Evolutionary conservation across 176 grass and related monocot genomes (phyloP), one percentile per base, ranked within the genome.

Genomic region (Carex littledalei): DNA sequence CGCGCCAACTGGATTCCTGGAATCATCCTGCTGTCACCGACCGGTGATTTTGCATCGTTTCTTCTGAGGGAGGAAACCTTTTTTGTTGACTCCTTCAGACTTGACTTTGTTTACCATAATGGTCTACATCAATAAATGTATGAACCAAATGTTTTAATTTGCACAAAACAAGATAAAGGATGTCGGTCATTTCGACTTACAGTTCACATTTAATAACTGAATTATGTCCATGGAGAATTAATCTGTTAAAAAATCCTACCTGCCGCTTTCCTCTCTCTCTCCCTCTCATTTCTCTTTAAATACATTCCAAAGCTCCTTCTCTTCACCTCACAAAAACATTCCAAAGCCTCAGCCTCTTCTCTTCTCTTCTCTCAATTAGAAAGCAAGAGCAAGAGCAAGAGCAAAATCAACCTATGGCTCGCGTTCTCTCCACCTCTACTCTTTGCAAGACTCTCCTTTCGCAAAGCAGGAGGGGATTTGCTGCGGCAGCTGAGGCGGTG

Each of bases 391-490:
- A 35, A 35, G 34, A 35, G 26, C 3, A 35, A 35, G 34, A 35
- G 34, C 6, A 7, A 43, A 43, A 29, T 7, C 39, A 43, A 35
- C 34, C 71, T 58, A 94, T 94, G 92, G 92, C 92, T 59, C 80
- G 89, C 80, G 86, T 81, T 85, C 80, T 91, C 52, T 87, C 87
- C 70, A 13, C 11, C 63, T 86, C 84, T 64, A 29, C 84, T 24
- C 81, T 86, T 31, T 35, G 79, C 78, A 86, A 24, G 18, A 53
- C 35, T 31, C 80, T 82, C 22, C 8, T 82, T 35, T 4, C 34
- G 0, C 34, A 35, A 35, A 35, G 11, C 84, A n/a, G 68, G 39
- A 87, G 88, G 86, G 90, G 93, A 4, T 90, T 90, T 76, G 93
- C 88, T 0, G 88, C 86, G 22, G 81, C 84, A 17, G 84, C 86